Conservation (phyloP, 805 yeast species). For the Saturnispora saitoi region DNA sequence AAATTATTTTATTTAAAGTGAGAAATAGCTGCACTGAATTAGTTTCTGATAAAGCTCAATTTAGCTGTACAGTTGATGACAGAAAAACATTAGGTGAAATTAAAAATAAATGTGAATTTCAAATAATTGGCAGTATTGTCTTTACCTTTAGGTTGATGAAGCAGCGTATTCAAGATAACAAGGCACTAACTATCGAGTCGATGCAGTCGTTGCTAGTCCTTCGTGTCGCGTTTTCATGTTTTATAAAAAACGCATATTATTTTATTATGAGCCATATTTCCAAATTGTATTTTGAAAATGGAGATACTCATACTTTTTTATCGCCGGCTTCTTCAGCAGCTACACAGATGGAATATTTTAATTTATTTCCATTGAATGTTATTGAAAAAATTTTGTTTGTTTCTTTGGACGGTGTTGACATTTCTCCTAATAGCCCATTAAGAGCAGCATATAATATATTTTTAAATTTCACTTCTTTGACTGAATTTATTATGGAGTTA, state of each 20-base stretch:
- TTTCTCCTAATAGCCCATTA: not conserved
- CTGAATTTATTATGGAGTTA: constrained; percentile 8
- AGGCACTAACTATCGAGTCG: not conserved
- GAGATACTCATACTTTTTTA: not conserved
- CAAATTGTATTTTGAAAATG: not conserved
- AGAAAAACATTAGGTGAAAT: not conserved
- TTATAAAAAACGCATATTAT: not conserved
- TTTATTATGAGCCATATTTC: constrained; percentile 1
- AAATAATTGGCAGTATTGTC: not conserved
- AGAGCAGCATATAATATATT: not conserved
- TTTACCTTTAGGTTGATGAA: constrained; percentile 3
- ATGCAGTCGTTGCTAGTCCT: not conserved
- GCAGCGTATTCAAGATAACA: too few species aligned
- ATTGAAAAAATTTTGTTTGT: not conserved
- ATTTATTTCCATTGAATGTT: not conserved
- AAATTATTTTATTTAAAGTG: constrained; percentile 4
- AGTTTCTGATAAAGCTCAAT: not conserved
- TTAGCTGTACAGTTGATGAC: not conserved
- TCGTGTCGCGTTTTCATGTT: not conserved
- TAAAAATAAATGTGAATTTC: not conserved
- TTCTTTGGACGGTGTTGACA: not conserved
- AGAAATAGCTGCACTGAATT: constrained; percentile 1
- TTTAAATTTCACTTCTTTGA: not conserved
- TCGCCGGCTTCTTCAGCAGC: not conserved
- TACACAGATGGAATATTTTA: not conserved